Conservation (phyloP, 257 asterid species). For the Petunia axillaris region DNA sequence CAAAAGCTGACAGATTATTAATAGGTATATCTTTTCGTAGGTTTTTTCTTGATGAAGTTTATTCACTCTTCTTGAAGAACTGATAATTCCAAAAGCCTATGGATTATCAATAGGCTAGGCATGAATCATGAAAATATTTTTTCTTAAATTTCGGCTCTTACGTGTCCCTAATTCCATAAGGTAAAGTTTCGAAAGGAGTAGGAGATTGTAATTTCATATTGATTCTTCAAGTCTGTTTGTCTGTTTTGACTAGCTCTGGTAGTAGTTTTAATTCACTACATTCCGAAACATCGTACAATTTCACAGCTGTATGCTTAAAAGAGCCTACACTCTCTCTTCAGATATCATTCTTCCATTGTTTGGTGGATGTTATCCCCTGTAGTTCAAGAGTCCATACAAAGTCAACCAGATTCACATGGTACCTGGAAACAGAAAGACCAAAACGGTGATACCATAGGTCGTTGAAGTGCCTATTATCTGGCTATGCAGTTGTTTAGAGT, state of each 20-base stretch:
- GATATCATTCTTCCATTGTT: background rate
- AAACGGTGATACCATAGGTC: constrained; percentile 2
- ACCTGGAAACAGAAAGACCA: background rate
- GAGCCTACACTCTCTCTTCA: background rate
- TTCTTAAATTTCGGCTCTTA: too few relatives aligned
- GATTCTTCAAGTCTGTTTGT: background rate
- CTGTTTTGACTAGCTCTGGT: background rate
- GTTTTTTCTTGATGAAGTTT: too few relatives aligned
- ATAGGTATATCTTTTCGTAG: too few relatives aligned
- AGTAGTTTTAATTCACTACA: background rate
- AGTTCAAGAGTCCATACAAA: background rate
- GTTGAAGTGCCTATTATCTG: background rate
- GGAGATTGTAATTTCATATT: background rate
- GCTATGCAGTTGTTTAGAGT: background rate
- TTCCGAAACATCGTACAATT: background rate
- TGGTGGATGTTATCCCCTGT: background rate
- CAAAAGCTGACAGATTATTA: too few relatives aligned
- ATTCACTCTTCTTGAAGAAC: too few relatives aligned
- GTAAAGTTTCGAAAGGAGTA: background rate
- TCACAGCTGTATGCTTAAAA: background rate
- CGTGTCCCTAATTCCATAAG: background rate
- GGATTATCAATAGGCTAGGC: background rate
- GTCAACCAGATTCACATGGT: background rate
- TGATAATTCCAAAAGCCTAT: too few relatives aligned
- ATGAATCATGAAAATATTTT: background rate